These are phyloP conservation scores for Candida vartiovaarae DNA, from an alignment of 805 yeast species.

Conservation along the genomic window DNA sequence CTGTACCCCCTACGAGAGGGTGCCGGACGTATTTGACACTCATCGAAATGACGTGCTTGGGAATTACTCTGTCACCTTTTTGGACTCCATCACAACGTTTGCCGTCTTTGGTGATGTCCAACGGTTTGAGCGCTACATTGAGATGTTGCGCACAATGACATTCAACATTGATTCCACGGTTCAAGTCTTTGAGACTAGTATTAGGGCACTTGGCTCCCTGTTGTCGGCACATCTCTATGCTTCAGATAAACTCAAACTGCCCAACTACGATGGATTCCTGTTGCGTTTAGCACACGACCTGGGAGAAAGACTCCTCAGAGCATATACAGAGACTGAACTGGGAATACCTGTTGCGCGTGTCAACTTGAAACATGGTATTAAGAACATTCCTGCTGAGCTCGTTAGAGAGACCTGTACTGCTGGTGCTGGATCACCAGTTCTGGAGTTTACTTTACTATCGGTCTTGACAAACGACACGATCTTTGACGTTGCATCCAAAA, in stretches of 20 bases:
- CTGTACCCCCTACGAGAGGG: constrained; percentile 65
- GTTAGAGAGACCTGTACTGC: constrained; percentile 74
- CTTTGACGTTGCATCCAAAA: constrained; percentile 55
- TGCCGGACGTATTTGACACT: constrained; percentile 45
- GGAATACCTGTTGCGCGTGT: constrained; percentile 78
- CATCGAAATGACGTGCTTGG: constrained; percentile 81
- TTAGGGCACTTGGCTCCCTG: constrained; percentile 77
- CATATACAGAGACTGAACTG: constrained; percentile 51
- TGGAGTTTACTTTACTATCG: constrained; percentile 75
- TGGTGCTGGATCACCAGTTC: constrained; percentile 77
- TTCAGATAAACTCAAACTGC: constrained; percentile 25
- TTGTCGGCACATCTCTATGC: constrained; percentile 74
- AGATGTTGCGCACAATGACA: constrained; percentile 16
- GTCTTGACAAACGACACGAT: constrained; percentile 64
- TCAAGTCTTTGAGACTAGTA: constrained; percentile 84
- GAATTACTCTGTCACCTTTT: constrained; percentile 66
- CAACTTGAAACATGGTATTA: constrained; percentile 51
- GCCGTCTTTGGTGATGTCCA: constrained; percentile 62
- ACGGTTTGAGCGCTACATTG: constrained; percentile 42
- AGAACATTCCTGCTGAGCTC: constrained; percentile 34
- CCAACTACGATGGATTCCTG: constrained; percentile 64
- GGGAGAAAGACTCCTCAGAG: constrained; percentile 63
- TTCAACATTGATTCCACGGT: constrained; percentile 47
- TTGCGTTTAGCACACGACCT: constrained; percentile 65
- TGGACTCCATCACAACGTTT: constrained; percentile 76